Conservation (phyloP, 257 asterid species). For the Phtheirospermum japonicum region DNA sequence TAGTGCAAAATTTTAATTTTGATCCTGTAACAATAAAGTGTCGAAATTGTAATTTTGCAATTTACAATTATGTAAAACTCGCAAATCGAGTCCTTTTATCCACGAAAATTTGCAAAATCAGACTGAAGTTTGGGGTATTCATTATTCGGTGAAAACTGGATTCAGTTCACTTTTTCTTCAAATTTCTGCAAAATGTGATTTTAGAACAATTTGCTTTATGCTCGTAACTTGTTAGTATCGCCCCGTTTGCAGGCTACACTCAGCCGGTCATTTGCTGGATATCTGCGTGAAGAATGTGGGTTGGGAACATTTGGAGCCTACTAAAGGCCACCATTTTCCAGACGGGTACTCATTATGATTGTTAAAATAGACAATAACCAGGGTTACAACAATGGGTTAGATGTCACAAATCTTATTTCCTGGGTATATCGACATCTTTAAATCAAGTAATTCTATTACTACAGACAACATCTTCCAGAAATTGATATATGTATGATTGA, state of each 20-base stretch:
- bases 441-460: background rate
- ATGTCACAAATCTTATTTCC: no score
- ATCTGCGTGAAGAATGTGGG: constrained; percentile 66
- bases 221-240: background rate
- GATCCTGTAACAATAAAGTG: no score
- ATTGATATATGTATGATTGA: no score
- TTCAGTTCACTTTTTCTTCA: no score
- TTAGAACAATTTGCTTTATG: constrained; percentile 4
- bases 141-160: no score
- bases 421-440: background rate
- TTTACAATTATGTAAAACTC: no score
- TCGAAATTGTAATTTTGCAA: no score
- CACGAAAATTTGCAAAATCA: no score
- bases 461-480: background rate
- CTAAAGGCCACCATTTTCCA: constrained; percentile 73
- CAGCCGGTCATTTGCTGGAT: constrained; percentile 88
- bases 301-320: constrained; percentile 68
- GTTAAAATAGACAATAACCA: background rate
- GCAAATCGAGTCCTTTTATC: no score
- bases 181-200: background rate
- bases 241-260: constrained; percentile 55
- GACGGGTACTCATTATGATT: constrained; percentile 52
- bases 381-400: no score
- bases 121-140: no score
- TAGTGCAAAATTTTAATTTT: background rate